These are phyloP conservation scores for Tolypocladium capitatum DNA, from an alignment of 2,329 filamentous ascomycete genomes.

Conservation along the genomic window DNA sequence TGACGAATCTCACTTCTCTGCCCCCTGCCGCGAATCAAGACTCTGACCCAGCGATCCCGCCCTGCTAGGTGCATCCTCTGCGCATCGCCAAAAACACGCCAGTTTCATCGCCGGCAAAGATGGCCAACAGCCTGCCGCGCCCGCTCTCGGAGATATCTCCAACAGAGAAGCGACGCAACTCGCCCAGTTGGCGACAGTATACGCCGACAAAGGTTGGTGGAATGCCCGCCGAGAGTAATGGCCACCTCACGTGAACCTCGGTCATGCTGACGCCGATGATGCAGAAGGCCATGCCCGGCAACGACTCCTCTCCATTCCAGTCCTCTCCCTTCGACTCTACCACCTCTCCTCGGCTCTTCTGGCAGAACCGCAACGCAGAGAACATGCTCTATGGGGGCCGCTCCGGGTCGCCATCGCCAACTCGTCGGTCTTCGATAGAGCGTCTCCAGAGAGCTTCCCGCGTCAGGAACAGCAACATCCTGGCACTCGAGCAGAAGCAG, in stretches of 20 bases:
- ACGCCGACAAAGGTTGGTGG: constrained; percentile 25
- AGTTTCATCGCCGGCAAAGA: constrained; percentile 48
- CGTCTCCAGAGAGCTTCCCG: constrained; percentile 87
- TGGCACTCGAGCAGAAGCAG: constrained; percentile 80
- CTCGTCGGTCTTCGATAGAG: constrained; percentile 83
- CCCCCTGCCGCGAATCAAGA: constrained; percentile 1
- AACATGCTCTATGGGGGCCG: constrained; percentile 56
- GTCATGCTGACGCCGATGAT: constrained; percentile 15
- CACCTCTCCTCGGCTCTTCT: constrained; percentile 76
- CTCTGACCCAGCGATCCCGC: constrained; percentile 4
- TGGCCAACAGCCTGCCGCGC: constrained; percentile 47
- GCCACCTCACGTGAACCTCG: constrained; percentile 1
- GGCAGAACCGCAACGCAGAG: constrained; percentile 72
- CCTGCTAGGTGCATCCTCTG: constrained; percentile 55
- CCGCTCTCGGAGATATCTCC: constrained; percentile 83
- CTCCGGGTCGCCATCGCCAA: constrained; percentile 52
- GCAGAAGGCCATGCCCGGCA: constrained; percentile 51
- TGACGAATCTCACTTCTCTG: constrained; percentile 10
- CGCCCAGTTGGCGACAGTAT: constrained; percentile 71
- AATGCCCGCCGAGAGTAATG: not conserved
- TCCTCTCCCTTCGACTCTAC: constrained; percentile 59
- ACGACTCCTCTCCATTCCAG: constrained; percentile 73
- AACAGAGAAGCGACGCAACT: constrained; percentile 78
- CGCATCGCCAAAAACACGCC: constrained; percentile 61
- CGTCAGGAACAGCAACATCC: constrained; percentile 97